Base-by-base conservation (phyloP, 495 filamentous ascomycete genomes). In the Neurospora africana region DNA sequence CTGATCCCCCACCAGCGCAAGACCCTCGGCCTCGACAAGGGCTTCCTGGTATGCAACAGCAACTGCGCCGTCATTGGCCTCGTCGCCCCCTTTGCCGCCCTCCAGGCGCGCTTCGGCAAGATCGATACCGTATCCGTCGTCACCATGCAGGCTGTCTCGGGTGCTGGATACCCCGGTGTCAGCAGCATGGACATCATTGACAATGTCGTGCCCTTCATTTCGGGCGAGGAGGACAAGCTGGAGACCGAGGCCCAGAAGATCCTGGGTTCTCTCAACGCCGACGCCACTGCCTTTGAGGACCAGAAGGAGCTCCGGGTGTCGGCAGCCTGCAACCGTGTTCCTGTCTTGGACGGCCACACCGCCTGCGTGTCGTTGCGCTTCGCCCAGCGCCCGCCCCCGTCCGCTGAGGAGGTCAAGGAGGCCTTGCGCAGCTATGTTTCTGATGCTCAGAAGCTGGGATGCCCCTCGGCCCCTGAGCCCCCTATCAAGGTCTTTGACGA, bases 51-150 rank as follows among this genome's bases (percentile, higher is more conserved):
- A 53, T 95, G 92, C 85, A 95, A 95, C 83, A 93, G 91, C 71
- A 95, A 96, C 84, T 96, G 93, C 82, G 92, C 92, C 27, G 93
- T 95, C 70, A 95, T 95, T 77, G 93, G 93, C 21, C 86, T 95
- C 69, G 93, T 94, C 68, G 93, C 95, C 72, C 93, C 93, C n/a
- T 91, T 94, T 77, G 93, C 92, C 23, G 93, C 91, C 27, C 87
- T 96, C 41, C 89, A 92, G 80, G 87, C 90, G 43, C 86, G 87
- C 76, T 94, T 95, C 78, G 93, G 92, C 39, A 85, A 85, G 47
- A 87, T 96, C 72, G 88, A 91, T 76, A 82, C 86, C 75, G 91
- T 93, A 30, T 91, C 89, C 75, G 91, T 96, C 19, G 92, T 94
- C 69, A 96, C 93, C n/a, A 89, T 93, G 83, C 93, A 96, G 81